Conservation (phyloP, 2,329 filamentous ascomycete genomes). For the Pseudogymnoascus sp. region DNA sequence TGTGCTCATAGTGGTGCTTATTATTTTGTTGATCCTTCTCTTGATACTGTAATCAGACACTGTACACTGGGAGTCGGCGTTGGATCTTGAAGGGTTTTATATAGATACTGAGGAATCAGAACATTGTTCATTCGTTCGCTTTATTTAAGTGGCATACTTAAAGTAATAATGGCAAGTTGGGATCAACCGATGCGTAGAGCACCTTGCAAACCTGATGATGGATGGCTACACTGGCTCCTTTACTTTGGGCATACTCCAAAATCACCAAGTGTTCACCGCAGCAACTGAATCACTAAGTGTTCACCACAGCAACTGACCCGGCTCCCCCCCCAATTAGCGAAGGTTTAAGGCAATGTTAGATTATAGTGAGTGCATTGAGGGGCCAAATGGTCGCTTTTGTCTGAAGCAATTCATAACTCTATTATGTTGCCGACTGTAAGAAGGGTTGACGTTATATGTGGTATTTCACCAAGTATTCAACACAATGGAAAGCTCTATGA, state of each 20-base stretch:
- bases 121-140: background rate
- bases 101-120: background rate
- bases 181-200: background rate
- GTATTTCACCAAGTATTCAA: background rate
- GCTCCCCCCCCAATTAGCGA: background rate
- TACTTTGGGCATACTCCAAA: background rate
- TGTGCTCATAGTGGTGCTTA: conserved; percentile 78
- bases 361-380: background rate
- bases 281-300: background rate
- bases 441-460: background rate
- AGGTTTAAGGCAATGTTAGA: background rate
- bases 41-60: conserved; percentile 43
- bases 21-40: conserved; percentile 77
- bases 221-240: background rate
- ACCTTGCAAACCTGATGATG: background rate
- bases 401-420: background rate
- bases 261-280: background rate
- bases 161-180: background rate
- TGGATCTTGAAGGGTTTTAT: background rate
- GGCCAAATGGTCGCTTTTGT: background rate
- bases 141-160: background rate
- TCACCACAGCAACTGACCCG: background rate
- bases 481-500: conserved; percentile 3
- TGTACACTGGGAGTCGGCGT: background rate
- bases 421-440: background rate